These are phyloP conservation scores for Tulasnella sp. DNA, from an alignment of 768 basidiomycete genomes.

Conservation along the genomic window DNA sequence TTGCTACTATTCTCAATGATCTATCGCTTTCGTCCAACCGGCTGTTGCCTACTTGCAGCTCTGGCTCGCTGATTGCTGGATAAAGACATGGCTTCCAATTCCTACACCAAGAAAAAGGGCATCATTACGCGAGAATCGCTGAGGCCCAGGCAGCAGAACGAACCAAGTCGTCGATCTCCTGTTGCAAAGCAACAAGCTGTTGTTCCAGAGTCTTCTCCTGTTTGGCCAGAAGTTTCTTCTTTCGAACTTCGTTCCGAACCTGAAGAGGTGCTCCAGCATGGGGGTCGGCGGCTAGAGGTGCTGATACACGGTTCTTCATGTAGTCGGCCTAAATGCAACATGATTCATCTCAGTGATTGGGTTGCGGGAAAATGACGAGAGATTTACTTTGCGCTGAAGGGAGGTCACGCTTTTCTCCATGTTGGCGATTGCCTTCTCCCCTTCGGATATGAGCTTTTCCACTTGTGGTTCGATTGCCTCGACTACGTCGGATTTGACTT, in stretches of 20 bases:
- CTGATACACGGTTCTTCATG: slow-evolving; percentile 27
- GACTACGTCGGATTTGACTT: slow-evolving; percentile 29
- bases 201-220: slow-evolving; percentile 25
- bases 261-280: slow-evolving; percentile 32
- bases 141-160: background rate
- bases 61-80: background rate
- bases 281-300: slow-evolving; percentile 5
- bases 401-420: slow-evolving; percentile 30
- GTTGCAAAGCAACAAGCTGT: slow-evolving; percentile 25
- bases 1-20: background rate
- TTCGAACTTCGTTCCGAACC: slow-evolving; percentile 34
- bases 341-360: background rate
- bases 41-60: background rate
- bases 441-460: slow-evolving; percentile 33
- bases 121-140: background rate
- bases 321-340: background rate
- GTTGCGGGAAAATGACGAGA: background rate
- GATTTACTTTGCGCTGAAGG: slow-evolving; percentile 23
- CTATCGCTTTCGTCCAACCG: slow-evolving; percentile 20
- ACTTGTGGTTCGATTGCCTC: slow-evolving; percentile 35
- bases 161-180: slow-evolving; percentile 31
- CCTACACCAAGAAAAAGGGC: background rate
- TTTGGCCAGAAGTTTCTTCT: slow-evolving; percentile 35
- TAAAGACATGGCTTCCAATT: slow-evolving; percentile 17
- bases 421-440: slow-evolving; percentile 35